These are phyloP conservation scores for Liriodendron chinense DNA, from an alignment of 164 flowering plant genomes.

Conservation along the genomic window DNA sequence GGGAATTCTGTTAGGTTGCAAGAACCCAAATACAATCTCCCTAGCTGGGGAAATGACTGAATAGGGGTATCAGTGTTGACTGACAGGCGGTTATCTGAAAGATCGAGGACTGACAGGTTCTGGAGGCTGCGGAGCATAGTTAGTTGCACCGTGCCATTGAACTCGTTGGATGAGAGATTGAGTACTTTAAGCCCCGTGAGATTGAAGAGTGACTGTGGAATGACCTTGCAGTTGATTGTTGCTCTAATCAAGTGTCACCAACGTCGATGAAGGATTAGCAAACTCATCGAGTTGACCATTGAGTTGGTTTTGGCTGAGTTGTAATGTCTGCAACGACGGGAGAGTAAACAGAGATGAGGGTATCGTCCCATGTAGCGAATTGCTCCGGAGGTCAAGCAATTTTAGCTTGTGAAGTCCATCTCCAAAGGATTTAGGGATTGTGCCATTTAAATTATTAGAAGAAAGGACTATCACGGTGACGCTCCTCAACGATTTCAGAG, in stretches of 20 bases:
- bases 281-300: constrained; percentile 23
- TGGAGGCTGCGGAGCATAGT: constrained; percentile 9
- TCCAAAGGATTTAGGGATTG: constrained; percentile 25
- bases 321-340: constrained; percentile 27
- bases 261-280: constrained; percentile 4
- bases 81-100: constrained; percentile 31
- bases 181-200: constrained; percentile 19
- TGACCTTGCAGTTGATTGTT: constrained; percentile 33
- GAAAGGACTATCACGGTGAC: constrained; percentile 29
- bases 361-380: constrained; percentile 37
- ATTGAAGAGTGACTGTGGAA: constrained; percentile 28
- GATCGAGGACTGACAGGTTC: constrained; percentile 31
- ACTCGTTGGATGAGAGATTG: constrained; percentile 31
- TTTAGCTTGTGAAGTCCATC: constrained; percentile 21
- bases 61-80: background rate
- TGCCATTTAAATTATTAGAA: constrained; percentile 28
- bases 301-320: constrained; percentile 34
- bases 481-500: constrained; percentile 21
- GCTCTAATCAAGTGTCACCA: constrained; percentile 22
- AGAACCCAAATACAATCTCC: constrained; percentile 35
- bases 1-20: constrained; percentile 38
- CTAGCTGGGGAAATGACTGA: constrained; percentile 20
- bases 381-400: constrained; percentile 24
- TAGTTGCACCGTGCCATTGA: constrained; percentile 24
- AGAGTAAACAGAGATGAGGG: constrained; percentile 38